phyloP scores from a whole-genome alignment of 805 yeast genomes.

The Maudiozyma barnettii region DNA sequence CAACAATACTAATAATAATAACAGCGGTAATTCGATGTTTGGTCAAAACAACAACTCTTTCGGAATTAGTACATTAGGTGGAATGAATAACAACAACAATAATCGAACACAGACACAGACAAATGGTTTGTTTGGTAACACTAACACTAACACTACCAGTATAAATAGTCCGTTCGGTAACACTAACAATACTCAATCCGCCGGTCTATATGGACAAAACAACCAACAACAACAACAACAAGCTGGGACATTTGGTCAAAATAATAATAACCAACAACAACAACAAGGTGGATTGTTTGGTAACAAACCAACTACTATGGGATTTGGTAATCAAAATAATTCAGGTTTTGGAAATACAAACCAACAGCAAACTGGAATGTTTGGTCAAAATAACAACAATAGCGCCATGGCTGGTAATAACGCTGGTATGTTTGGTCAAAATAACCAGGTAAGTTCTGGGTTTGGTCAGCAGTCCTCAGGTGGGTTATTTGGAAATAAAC shows the following conservation, averaged over 20 bases:
- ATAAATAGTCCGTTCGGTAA: not conserved
- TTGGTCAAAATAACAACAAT: conserved; percentile 19
- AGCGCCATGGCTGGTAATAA: conserved; percentile 1
- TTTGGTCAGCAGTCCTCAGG: conserved; percentile 3
- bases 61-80: not conserved
- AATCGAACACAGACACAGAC: not conserved
- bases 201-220: conserved; percentile 8
- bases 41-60: conserved; percentile 10
- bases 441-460: conserved; percentile 6
- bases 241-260: conserved; percentile 34
- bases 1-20: conserved; percentile 9
- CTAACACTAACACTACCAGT: conserved; percentile 25
- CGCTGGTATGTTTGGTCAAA: conserved; percentile 29
- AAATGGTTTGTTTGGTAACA: conserved; percentile 2
- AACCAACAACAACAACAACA: conserved; percentile 4
- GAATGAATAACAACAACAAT: not conserved
- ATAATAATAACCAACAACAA: conserved; percentile 11
- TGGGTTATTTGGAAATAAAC: conserved; percentile 15
- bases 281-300: conserved; percentile 30
- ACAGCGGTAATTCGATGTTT: conserved; percentile 13
- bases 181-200: not conserved
- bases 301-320: conserved; percentile 13
- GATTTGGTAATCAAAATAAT: conserved; percentile 1
- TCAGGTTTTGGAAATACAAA: not conserved
- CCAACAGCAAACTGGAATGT: conserved; percentile 24